Conservation (phyloP, 73 alveolate genomes). For the Loxodes magnus region DNA sequence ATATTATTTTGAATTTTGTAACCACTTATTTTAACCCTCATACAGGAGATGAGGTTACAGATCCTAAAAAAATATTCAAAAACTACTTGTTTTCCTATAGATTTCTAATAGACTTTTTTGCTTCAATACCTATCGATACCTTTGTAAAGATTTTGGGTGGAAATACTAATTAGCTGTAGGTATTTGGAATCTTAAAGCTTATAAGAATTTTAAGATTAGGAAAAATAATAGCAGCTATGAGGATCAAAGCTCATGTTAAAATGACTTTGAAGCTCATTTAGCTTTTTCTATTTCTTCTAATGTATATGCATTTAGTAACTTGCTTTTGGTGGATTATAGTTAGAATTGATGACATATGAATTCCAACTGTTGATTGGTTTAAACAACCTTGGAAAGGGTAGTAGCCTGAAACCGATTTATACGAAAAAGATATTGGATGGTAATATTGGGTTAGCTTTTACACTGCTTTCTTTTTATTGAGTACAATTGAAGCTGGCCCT, state of each 20-base stretch:
- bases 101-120: conserved; percentile 19
- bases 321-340: conserved; percentile 32
- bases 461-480: conserved; percentile 22
- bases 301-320: conserved; percentile 30
- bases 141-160: neutral
- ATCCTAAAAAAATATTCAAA: conserved; percentile 12
- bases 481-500: conserved; percentile 35
- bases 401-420: conserved; percentile 22
- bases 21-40: conserved; percentile 22
- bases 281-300: conserved; percentile 15
- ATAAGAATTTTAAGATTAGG: conserved; percentile 34
- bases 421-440: conserved; percentile 3
- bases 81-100: conserved; percentile 15
- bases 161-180: conserved; percentile 7
- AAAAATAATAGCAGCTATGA: conserved; percentile 22
- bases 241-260: conserved; percentile 20
- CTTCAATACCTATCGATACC: conserved; percentile 29
- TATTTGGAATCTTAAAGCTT: conserved; percentile 30
- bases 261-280: conserved; percentile 18
- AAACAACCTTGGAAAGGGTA: no score
- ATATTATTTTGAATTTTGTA: conserved; percentile 22
- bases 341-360: conserved; percentile 24
- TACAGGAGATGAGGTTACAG: conserved; percentile 26
- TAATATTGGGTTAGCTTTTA: conserved; percentile 23
- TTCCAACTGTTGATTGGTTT: conserved; percentile 26